Conservation (phyloP, 176 grass and related monocot genomes). For the Rhynchospora pubera region DNA sequence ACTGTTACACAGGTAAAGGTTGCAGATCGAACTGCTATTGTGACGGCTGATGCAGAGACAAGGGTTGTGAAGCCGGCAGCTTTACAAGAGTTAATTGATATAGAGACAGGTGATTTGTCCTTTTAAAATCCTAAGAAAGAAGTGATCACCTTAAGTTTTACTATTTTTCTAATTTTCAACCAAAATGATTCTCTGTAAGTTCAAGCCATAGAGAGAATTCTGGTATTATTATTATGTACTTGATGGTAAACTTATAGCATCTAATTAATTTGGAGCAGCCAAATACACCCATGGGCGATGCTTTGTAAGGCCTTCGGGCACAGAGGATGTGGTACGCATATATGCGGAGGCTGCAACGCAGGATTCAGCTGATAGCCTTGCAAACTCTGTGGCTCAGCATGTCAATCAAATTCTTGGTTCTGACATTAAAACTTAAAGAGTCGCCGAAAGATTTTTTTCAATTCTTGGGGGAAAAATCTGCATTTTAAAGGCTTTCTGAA, state of each 20-base stretch:
- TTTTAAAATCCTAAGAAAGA: neutral
- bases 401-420: slow-evolving; percentile 48
- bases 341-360: slow-evolving; percentile 73
- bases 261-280: slow-evolving; percentile 26
- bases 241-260: neutral
- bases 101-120: slow-evolving; percentile 42
- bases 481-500: neutral
- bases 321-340: slow-evolving; percentile 80
- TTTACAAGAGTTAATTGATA: slow-evolving; percentile 77
- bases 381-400: slow-evolving; percentile 47
- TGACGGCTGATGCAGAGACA: slow-evolving; percentile 68
- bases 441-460: neutral
- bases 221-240: neutral
- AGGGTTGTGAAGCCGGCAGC: slow-evolving; percentile 50
- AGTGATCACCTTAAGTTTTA: neutral
- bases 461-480: neutral
- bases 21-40: slow-evolving; percentile 53
- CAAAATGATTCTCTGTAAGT: neutral
- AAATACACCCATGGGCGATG: slow-evolving; percentile 62
- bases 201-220: neutral
- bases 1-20: slow-evolving; percentile 67
- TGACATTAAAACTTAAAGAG: neutral
- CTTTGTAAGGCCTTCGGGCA: slow-evolving; percentile 80
- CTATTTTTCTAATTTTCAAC: neutral
- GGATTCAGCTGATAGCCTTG: slow-evolving; percentile 63